phyloP scores from a whole-genome alignment of 257 asterid species.

The Solanum stenotomum region DNA sequence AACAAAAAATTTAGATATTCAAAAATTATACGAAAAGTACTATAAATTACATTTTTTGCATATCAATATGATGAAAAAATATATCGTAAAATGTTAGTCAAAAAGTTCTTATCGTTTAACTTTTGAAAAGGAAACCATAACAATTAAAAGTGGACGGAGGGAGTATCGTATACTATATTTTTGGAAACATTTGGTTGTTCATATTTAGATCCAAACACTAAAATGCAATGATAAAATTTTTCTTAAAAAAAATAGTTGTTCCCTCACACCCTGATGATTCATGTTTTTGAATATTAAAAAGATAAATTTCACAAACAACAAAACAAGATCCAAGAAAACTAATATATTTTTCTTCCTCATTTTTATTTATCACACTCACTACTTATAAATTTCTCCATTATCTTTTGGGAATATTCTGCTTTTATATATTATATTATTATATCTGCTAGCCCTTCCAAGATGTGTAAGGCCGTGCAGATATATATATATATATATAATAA shows the following conservation, averaged over 20 bases:
- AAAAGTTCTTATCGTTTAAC: too few species aligned
- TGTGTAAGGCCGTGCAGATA: not conserved
- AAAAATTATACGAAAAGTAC: too few species aligned
- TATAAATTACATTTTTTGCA: too few species aligned
- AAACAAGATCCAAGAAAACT: not conserved
- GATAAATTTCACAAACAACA: not conserved
- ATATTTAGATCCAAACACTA: not conserved
- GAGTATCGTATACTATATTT: too few species aligned
- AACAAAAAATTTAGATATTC: too few species aligned
- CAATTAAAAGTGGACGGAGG: too few species aligned
- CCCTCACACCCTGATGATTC: not conserved
- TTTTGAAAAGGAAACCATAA: too few species aligned
- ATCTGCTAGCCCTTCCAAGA: not conserved
- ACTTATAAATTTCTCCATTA: not conserved
- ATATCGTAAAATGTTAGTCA: too few species aligned
- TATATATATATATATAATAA: not conserved
- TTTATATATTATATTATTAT: not conserved
- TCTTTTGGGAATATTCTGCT: not conserved
- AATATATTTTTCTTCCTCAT: not conserved
- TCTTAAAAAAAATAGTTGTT: not conserved
- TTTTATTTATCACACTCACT: not conserved
- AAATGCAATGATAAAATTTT: not conserved
- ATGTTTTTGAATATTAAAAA: not conserved
- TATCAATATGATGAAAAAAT: too few species aligned
- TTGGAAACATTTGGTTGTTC: too few species aligned